phyloP scores from a whole-genome alignment of 75 land plant species.

The Picea glauca region DNA sequence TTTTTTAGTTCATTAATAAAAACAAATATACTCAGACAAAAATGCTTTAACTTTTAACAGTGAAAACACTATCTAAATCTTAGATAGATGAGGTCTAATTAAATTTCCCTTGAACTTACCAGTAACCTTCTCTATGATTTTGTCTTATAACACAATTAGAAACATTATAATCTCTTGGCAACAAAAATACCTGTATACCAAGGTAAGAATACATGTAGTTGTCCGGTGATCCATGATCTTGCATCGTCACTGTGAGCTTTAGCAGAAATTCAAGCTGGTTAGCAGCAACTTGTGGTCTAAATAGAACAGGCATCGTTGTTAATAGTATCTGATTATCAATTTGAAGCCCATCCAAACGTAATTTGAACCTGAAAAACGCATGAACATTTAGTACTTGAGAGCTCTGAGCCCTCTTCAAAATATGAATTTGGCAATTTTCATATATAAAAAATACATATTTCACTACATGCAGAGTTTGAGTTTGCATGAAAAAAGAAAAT shows the following conservation, averaged over 20 bases:
- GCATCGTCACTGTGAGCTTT: constrained; percentile 69
- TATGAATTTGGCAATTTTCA: background rate
- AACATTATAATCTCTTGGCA: background rate
- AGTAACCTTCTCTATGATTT: background rate
- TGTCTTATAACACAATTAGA: background rate
- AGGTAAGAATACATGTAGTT: constrained; percentile 78
- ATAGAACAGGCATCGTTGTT: constrained; percentile 96
- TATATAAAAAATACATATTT: background rate
- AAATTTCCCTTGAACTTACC: background rate
- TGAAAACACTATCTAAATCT: background rate
- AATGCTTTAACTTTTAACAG: background rate
- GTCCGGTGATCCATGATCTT: constrained; percentile 67
- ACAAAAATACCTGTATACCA: constrained; percentile 69
- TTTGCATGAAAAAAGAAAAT: background rate
- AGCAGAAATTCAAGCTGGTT: constrained; percentile 62
- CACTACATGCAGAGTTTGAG: background rate
- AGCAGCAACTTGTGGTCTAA: constrained; percentile 67
- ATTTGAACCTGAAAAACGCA: constrained; percentile 59
- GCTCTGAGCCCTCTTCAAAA: background rate
- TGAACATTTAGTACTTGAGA: constrained; percentile 1
- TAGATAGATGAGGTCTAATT: background rate
- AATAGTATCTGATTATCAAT: constrained; percentile 93
- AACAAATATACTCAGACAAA: background rate
- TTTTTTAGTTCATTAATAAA: background rate
- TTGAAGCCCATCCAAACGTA: constrained; percentile 80